phyloP scores from a whole-genome alignment of 441 rosid species.

The Lepidium campestre region DNA sequence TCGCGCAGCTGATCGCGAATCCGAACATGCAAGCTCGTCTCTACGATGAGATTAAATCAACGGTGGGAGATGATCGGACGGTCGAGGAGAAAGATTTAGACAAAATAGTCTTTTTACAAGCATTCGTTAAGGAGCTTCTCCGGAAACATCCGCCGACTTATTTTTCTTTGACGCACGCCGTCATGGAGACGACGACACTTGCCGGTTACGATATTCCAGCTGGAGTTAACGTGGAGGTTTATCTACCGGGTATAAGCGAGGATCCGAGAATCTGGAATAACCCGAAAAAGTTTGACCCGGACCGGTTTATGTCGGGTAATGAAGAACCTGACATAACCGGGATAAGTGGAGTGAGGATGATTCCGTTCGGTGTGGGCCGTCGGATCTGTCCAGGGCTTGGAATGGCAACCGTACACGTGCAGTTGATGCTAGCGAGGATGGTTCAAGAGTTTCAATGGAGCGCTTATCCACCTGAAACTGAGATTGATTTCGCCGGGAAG shows the following conservation, averaged over 20 bases:
- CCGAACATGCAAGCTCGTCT: slow-evolving; percentile 59
- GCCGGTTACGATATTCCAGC: slow-evolving; percentile 69
- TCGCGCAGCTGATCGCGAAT: slow-evolving; percentile 70
- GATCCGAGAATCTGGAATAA: slow-evolving; percentile 63
- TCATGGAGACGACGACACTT: slow-evolving; percentile 54
- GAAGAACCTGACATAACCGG: slow-evolving; percentile 82
- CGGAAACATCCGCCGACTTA: slow-evolving; percentile 86
- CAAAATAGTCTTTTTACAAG: slow-evolving; percentile 53
- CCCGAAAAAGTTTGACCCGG: slow-evolving; percentile 68
- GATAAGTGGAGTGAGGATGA: slow-evolving; percentile 58
- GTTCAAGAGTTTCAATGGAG: slow-evolving; percentile 89
- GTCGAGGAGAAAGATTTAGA: slow-evolving; percentile 69
- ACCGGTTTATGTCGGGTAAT: slow-evolving; percentile 50
- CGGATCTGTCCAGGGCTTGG: slow-evolving; percentile 80
- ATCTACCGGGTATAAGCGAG: slow-evolving; percentile 40
- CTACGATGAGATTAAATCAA: slow-evolving; percentile 48
- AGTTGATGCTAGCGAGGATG: slow-evolving; percentile 79
- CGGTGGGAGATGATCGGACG: slow-evolving; percentile 41
- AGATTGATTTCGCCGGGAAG: slow-evolving; percentile 69
- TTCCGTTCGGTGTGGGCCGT: slow-evolving; percentile 81
- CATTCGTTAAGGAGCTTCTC: slow-evolving; percentile 64
- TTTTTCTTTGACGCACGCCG: slow-evolving; percentile 69
- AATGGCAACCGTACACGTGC: slow-evolving; percentile 72
- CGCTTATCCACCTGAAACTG: slow-evolving; percentile 36
- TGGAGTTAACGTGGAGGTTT: slow-evolving; percentile 55